These are phyloP conservation scores for Dioscorea dumetorum DNA, from an alignment of 106 monocot genomes.

Conservation along the genomic window DNA sequence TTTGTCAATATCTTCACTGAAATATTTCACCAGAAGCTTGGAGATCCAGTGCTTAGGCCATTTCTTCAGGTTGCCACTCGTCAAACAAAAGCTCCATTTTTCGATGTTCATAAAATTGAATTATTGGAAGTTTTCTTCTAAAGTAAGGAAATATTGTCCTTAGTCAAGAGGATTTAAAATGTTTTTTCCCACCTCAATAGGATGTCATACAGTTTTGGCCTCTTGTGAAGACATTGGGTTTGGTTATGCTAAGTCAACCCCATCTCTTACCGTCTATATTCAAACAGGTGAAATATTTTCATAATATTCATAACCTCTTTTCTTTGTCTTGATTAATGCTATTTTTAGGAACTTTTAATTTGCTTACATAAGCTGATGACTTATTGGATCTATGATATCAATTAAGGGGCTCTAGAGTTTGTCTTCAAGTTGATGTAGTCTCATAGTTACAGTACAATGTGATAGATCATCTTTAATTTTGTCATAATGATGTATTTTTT, in stretches of 20 bases:
- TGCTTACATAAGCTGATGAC: neutral
- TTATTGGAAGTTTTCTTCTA: neutral
- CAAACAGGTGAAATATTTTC: slow-evolving; percentile 53
- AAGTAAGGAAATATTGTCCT: neutral
- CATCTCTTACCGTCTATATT: slow-evolving; percentile 77
- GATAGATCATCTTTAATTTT: too few species aligned
- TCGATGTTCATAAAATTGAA: neutral
- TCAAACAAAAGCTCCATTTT: neutral
- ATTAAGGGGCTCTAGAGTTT: neutral
- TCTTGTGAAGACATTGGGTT: slow-evolving; percentile 79
- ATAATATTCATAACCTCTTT: neutral
- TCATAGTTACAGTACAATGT: too few species aligned
- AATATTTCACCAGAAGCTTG: slow-evolving; percentile 54
- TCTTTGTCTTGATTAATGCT: neutral
- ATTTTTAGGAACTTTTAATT: neutral
- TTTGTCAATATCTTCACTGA: slow-evolving; percentile 8
- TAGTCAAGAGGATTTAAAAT: neutral
- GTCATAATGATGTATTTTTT: too few species aligned
- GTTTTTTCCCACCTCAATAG: slow-evolving; percentile 22
- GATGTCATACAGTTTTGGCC: slow-evolving; percentile 98
- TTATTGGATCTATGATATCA: neutral
- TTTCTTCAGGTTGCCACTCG: slow-evolving; percentile 78
- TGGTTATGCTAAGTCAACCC: slow-evolving; percentile 61
- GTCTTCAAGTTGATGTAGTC: neutral
- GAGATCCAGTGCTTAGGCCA: slow-evolving; percentile 70